Evolutionary conservation across 352 stramenopile species (phyloP).

Genomic region (Phytophthora meadii): DNA sequence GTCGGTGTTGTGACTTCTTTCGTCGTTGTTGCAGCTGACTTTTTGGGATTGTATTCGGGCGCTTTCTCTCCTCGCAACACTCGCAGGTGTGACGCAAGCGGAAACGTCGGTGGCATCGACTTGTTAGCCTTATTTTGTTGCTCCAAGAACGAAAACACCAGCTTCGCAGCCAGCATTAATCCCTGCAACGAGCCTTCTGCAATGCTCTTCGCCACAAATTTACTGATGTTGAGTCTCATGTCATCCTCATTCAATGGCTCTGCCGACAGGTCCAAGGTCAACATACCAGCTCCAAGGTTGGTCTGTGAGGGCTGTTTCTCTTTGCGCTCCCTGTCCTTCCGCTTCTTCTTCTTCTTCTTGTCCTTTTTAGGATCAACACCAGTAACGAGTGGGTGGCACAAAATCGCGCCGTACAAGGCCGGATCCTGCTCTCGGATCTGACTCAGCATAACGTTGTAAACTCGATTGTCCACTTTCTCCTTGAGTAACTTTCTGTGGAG

Average conservation of each 20-base stretch:
- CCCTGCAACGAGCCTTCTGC: constrained; percentile 80
- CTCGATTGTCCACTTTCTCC: constrained; percentile 76
- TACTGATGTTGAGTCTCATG: constrained; percentile 68
- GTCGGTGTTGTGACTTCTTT: constrained; percentile 46
- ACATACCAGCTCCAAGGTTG: constrained; percentile 55
- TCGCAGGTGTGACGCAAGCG: constrained; percentile 72
- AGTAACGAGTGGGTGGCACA: constrained; percentile 86
- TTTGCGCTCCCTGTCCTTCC: constrained; percentile 84
- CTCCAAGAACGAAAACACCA: constrained; percentile 64
- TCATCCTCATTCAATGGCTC: constrained; percentile 61
- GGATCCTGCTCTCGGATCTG: constrained; percentile 84
- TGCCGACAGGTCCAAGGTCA: constrained; percentile 71
- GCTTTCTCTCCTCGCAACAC: constrained; percentile 77
- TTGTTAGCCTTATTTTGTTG: constrained; percentile 25
- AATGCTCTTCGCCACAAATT: constrained; percentile 81
- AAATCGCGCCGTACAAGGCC: constrained; percentile 82
- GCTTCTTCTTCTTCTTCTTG: constrained; percentile 87
- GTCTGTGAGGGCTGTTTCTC: constrained; percentile 57
- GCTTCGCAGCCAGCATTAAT: constrained; percentile 75
- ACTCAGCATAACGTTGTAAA: constrained; percentile 80
- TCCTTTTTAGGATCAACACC: constrained; percentile 81
- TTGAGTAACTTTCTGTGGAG: constrained; percentile 64
- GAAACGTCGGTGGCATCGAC: constrained; percentile 39
- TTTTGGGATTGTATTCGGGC: constrained; percentile 49
- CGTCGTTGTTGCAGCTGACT: constrained; percentile 6